A percentile compares a stretch with the other conserved stretches of the same genome.
phyloP scores from a whole-genome alignment of 768 basidiomycete species.

The Clitopilus hobsonii region DNA sequence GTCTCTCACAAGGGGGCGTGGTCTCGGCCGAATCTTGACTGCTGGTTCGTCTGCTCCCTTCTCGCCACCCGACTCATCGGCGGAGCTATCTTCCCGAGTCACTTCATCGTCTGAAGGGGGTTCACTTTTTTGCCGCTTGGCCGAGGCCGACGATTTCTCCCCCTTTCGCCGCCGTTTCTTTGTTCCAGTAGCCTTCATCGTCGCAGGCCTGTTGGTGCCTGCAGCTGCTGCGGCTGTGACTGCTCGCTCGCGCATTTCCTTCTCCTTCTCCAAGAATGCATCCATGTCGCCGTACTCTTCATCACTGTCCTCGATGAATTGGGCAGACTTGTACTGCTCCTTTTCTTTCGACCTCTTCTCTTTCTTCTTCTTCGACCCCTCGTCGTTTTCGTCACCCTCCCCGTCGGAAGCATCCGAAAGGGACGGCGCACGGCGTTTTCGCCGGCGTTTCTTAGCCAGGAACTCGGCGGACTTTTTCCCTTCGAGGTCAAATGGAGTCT shows the following conservation, averaged over 20 bases:
- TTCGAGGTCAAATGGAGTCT: slow-evolving; percentile 73
- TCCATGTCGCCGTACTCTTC: slow-evolving; percentile 78
- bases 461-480: slow-evolving; percentile 74
- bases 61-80: slow-evolving; percentile 7
- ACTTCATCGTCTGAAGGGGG: slow-evolving; percentile 11
- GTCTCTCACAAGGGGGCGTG: slow-evolving; percentile 21
- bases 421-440: slow-evolving; percentile 47
- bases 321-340: slow-evolving; percentile 74
- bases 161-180: slow-evolving; percentile 42
- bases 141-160: slow-evolving; percentile 19
- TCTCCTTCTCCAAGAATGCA: slow-evolving; percentile 77
- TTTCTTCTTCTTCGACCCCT: slow-evolving; percentile 41
- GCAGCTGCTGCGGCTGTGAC: slow-evolving; percentile 41
- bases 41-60: slow-evolving; percentile 1
- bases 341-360: slow-evolving; percentile 63
- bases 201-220: slow-evolving; percentile 34
- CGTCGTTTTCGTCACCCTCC: slow-evolving; percentile 29
- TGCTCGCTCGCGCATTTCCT: slow-evolving; percentile 50
- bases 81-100: slow-evolving; percentile 19
- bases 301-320: slow-evolving; percentile 91
- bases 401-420: slow-evolving; percentile 33
- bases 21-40: slow-evolving; percentile 35
- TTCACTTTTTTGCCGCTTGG: slow-evolving; percentile 30
- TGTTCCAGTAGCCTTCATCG: slow-evolving; percentile 50
- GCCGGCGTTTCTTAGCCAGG: slow-evolving; percentile 59